Conservation (phyloP, 805 yeast species). For the Yamadazyma sp. region DNA sequence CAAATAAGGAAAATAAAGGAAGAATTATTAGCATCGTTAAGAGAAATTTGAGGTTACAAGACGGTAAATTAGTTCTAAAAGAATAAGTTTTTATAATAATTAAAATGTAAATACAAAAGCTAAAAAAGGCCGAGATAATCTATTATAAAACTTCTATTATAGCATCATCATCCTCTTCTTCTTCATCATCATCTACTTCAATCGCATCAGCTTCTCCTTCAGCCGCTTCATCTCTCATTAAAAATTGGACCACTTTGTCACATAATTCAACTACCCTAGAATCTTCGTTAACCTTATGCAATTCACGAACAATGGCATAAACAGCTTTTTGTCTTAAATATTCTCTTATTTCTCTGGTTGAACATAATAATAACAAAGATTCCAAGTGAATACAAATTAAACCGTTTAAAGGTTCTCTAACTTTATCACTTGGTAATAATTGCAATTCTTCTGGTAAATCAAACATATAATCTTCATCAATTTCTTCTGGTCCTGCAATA, state of each 20-base stretch:
- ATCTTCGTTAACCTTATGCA: slow-evolving; percentile 58
- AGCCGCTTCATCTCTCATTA: slow-evolving; percentile 80
- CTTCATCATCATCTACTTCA: slow-evolving; percentile 51
- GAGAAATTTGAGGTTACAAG: slow-evolving; percentile 53
- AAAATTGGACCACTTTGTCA: slow-evolving; percentile 82
- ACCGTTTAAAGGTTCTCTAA: slow-evolving; percentile 67
- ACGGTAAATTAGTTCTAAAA: slow-evolving; percentile 42
- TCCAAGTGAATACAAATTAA: slow-evolving; percentile 75
- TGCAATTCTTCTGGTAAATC: slow-evolving; percentile 88
- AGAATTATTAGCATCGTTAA: slow-evolving; percentile 57
- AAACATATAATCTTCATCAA: slow-evolving; percentile 80
- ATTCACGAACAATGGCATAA: slow-evolving; percentile 81
- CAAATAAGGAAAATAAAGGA: slow-evolving; percentile 61
- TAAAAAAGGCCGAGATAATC: not conserved
- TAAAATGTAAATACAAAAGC: too few relatives aligned
- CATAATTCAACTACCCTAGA: slow-evolving; percentile 59
- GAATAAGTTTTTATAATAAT: slow-evolving; percentile 17
- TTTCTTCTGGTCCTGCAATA: slow-evolving; percentile 71
- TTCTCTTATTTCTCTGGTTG: slow-evolving; percentile 73
- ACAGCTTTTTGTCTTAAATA: slow-evolving; percentile 76
- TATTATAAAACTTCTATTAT: slow-evolving; percentile 50
- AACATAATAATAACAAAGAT: slow-evolving; percentile 71
- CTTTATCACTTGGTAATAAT: slow-evolving; percentile 68
- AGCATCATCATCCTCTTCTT: slow-evolving; percentile 31
- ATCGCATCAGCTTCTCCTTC: slow-evolving; percentile 37